phyloP scores from a whole-genome alignment of 2,329 filamentous ascomycete species.

The Aaosphaeria pasadenensis region DNA sequence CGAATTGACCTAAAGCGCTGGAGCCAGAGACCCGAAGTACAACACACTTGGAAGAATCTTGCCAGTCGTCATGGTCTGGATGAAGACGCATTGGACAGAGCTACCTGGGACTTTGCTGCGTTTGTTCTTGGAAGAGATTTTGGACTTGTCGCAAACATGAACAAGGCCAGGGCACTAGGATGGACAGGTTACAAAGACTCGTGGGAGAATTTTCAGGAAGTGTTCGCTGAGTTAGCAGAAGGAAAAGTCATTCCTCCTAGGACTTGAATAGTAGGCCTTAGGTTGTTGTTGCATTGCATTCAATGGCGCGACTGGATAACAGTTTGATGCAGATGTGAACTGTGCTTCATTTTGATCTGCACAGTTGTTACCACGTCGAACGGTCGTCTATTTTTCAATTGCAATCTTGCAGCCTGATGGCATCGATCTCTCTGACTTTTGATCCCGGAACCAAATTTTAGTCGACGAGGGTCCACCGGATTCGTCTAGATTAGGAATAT shows the following conservation, averaged over 20 bases:
- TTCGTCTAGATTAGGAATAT: too few species aligned
- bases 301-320: too few species aligned
- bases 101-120: background rate
- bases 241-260: background rate
- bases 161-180: background rate
- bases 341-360: too few species aligned
- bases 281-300: too few species aligned
- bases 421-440: too few species aligned
- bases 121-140: background rate
- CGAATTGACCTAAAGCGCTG: slow-evolving; percentile 43
- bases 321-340: too few species aligned
- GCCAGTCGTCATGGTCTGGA: background rate
- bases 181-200: background rate
- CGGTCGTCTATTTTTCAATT: too few species aligned
- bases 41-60: slow-evolving; percentile 41
- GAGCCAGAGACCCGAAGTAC: slow-evolving; percentile 38
- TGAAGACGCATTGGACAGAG: background rate
- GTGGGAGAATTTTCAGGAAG: background rate
- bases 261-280: too few species aligned
- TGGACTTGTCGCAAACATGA: background rate
- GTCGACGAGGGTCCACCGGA: too few species aligned
- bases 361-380: too few species aligned
- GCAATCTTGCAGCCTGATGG: too few species aligned
- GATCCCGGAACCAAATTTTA: too few species aligned
- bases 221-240: background rate